Percentiles rank a stretch among this genome's conserved stretches.
Evolutionary conservation across 768 basidiomycete genomes (phyloP).

Genomic region (Lactarius sp.): DNA sequence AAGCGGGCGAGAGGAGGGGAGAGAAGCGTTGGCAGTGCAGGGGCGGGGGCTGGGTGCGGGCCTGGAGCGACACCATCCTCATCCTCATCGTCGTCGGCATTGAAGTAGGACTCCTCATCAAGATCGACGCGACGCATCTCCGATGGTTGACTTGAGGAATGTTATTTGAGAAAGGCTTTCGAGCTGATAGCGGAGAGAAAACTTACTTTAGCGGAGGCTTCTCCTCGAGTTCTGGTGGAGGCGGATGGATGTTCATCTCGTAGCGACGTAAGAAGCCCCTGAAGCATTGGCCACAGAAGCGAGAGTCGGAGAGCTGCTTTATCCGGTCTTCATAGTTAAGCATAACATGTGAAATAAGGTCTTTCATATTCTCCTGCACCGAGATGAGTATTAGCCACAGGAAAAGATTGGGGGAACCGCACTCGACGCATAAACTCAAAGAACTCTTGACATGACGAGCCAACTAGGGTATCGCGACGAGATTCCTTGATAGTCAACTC

Average conservation of each 20-base stretch:
- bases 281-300: constrained; percentile 63
- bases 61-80: constrained; percentile 34
- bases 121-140: constrained; percentile 51
- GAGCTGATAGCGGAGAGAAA: not conserved
- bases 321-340: constrained; percentile 63
- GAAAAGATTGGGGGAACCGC: constrained; percentile 27
- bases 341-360: constrained; percentile 81
- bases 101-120: constrained; percentile 94
- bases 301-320: constrained; percentile 54
- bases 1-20: constrained; percentile 27
- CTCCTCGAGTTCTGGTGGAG: constrained; percentile 49
- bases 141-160: constrained; percentile 11
- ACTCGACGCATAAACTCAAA: constrained; percentile 91
- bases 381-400: constrained; percentile 6
- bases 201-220: constrained; percentile 38
- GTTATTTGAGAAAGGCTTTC: not conserved
- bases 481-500: constrained; percentile 82
- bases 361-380: constrained; percentile 79
- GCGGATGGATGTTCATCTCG: constrained; percentile 90
- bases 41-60: constrained; percentile 15
- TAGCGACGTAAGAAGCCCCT: constrained; percentile 68
- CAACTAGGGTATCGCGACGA: constrained; percentile 83
- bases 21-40: constrained; percentile 24
- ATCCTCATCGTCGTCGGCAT: constrained; percentile 77
- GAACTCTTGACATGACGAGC: constrained; percentile 92